Evolutionary conservation across 306 rosid genomes (phyloP).

Genomic region (Trichosanthes cucumerina): DNA sequence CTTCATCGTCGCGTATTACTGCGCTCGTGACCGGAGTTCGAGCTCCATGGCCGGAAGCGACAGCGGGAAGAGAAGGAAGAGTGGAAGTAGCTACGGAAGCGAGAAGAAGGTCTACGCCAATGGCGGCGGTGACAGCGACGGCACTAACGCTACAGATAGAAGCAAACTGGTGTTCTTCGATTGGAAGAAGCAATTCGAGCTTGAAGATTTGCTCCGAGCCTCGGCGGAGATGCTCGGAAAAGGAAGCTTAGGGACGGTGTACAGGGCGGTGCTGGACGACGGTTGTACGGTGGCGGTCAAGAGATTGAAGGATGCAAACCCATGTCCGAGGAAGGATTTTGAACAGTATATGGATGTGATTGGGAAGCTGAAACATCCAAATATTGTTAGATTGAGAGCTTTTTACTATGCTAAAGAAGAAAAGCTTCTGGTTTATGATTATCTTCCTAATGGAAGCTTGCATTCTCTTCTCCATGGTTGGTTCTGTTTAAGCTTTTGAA

Average conservation of each 20-base stretch:
- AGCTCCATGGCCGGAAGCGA: conserved; percentile 49
- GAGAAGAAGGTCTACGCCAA: conserved; percentile 77
- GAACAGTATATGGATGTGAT: conserved; percentile 96
- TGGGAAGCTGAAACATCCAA: conserved; percentile 70
- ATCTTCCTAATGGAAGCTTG: conserved; percentile 85
- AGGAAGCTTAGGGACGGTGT: conserved; percentile 92
- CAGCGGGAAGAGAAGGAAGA: conserved; percentile 55
- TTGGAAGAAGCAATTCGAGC: conserved; percentile 69
- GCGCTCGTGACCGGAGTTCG: conserved; percentile 49
- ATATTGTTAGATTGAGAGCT: conserved; percentile 70
- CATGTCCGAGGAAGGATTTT: conserved; percentile 71
- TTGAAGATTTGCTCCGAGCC: conserved; percentile 84
- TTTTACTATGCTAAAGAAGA: conserved; percentile 91
- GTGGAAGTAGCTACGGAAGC: conserved; percentile 65
- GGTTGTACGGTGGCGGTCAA: conserved; percentile 77
- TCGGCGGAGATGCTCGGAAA: conserved; percentile 99
- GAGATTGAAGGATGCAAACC: conserved; percentile 85
- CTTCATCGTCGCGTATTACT: conserved; percentile 65
- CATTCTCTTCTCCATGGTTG: conserved; percentile 89
- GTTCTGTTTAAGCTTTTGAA: neutral
- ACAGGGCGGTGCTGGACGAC: conserved; percentile 80
- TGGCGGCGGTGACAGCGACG: conserved; percentile 66
- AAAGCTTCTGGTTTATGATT: conserved; percentile 94
- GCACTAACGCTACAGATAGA: conserved; percentile 54
- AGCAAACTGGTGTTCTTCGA: conserved; percentile 90